Evolutionary conservation across 2,329 filamentous ascomycete species (phyloP).

Genomic region (Cytospora piceae): DNA sequence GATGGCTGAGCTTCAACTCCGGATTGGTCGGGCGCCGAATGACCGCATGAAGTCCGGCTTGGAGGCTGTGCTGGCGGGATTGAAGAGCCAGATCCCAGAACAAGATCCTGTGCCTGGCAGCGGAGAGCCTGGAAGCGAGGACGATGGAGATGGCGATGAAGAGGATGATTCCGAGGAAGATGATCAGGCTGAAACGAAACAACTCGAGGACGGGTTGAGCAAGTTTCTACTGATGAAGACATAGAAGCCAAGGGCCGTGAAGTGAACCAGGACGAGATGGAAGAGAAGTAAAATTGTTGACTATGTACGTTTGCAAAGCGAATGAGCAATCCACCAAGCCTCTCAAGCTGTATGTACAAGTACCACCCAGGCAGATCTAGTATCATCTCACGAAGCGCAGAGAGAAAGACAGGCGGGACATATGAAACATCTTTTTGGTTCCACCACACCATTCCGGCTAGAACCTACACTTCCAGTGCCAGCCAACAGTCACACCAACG

Average conservation of each 20-base stretch:
- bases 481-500: neutral
- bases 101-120: neutral
- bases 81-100: conserved; percentile 15
- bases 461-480: neutral
- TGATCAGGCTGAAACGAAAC: neutral
- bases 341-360: neutral
- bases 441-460: neutral
- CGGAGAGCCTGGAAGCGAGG: neutral
- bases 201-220: neutral
- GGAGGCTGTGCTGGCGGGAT: conserved; percentile 13
- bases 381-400: neutral
- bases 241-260: neutral
- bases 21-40: conserved; percentile 14
- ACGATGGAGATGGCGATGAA: neutral
- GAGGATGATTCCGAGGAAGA: neutral
- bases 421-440: neutral
- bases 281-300: neutral
- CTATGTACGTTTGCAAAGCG: neutral
- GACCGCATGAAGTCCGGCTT: conserved; percentile 11
- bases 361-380: neutral
- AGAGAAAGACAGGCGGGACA: neutral
- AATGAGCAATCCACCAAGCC: neutral
- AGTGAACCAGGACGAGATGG: neutral
- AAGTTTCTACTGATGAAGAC: neutral
- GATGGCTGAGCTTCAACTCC: conserved; percentile 13